Base-by-base conservation (phyloP, 768 basidiomycete genomes). In the Lyophyllum atratum region DNA sequence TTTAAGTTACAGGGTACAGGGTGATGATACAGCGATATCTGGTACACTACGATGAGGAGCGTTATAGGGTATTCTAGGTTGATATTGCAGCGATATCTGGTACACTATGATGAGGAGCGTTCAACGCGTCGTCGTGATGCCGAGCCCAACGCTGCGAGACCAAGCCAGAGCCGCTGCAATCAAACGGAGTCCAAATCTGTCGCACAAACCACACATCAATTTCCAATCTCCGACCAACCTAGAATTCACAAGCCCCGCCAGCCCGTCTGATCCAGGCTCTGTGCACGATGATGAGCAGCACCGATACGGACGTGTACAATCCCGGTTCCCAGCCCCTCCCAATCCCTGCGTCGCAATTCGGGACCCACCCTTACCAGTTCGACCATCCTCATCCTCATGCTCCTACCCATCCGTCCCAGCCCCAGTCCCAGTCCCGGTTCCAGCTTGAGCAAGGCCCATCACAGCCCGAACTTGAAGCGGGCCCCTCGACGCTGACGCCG, bases 241-340 rank as follows among this genome's bases (percentile, higher is more conserved):
- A 43, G 14, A 44, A 33, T 24, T 26, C 11, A 46, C 24, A 19
- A 33, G 46, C 9, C 29, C n/a, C n/a, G n/a, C n/a, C n/a, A n/a
- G n/a, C n/a, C n/a, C 31, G 26, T 12, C 28, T 9, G 2, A 22
- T 53, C 43, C 43, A 59, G 56, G 40, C 56, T 58, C 49, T 52
- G 55, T 34, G 24, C 22, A 42, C 39, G 39, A 40, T 40, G 39
- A 40, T 40, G 39, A 40, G 39, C 29, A 47, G n/a, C 39, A 37
- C 31, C 29, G 49, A 52, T 42, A 31, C 10, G 39, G 46, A 51
- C 15, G 31, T 51, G 17, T 33, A 12, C 52, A 33, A 49, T 42
- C 48, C 52, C 15, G 40, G 34, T 53, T 54, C 57, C 52, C 52
- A 54, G 39, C 31, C 52, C 29, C 15, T 34, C 15, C 19, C 49